A percentile compares a stretch with the other conserved stretches of the same genome.
Evolutionary conservation across 306 rosid genomes (phyloP).

Genomic region (Quercus ilex): DNA sequence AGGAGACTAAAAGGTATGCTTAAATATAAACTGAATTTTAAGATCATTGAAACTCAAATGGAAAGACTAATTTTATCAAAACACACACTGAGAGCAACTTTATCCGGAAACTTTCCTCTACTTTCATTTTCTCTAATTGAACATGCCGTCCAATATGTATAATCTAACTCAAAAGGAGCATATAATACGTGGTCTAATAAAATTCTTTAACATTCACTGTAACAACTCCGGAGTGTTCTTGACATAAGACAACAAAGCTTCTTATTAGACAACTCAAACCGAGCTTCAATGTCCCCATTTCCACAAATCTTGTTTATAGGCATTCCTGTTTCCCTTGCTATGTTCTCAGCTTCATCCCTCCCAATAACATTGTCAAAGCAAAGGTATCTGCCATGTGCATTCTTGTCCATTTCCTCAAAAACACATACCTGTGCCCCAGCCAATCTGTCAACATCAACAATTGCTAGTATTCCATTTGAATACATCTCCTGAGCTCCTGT

Average conservation of each 20-base stretch:
- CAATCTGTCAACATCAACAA: conserved; percentile 45
- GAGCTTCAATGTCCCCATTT: conserved; percentile 3
- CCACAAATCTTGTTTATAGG: conserved; percentile 48
- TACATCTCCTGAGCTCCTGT: conserved; percentile 77
- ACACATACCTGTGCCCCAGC: conserved; percentile 70
- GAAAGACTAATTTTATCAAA: no score
- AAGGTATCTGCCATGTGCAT: conserved; percentile 73
- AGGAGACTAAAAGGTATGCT: no score
- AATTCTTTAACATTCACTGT: conserved; percentile 14
- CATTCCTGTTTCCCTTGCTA: conserved; percentile 46
- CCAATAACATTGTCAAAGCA: conserved; percentile 55
- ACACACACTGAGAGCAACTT: background rate
- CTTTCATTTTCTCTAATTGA: background rate
- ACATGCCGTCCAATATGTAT: background rate
- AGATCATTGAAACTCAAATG: background rate
- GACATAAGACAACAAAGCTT: conserved; percentile 61
- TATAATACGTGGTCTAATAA: no score
- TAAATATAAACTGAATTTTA: no score
- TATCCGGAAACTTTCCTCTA: background rate
- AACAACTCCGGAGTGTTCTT: conserved; percentile 34
- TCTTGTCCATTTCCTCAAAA: conserved; percentile 50
- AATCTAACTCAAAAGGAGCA: background rate
- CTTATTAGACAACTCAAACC: conserved; percentile 45
- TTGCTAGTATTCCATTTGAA: conserved; percentile 57
- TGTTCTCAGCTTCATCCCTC: conserved; percentile 46